These are phyloP conservation scores for Fusarium papillatum DNA, from an alignment of 2,329 filamentous ascomycete species.

Conservation along the genomic window DNA sequence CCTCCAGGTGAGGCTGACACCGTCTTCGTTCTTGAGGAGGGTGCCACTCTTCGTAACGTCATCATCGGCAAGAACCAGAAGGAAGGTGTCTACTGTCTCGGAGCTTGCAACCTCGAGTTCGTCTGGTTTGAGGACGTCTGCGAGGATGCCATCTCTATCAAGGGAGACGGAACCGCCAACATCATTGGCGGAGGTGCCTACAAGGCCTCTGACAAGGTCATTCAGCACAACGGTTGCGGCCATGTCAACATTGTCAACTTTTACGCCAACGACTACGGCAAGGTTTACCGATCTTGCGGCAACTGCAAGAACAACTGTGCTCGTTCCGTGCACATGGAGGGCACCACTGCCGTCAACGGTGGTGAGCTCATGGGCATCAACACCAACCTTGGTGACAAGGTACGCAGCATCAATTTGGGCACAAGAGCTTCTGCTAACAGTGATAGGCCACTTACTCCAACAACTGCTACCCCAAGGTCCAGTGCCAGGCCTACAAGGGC, in stretches of 20 bases:
- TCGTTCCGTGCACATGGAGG: conserved; percentile 59
- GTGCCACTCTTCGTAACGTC: conserved; percentile 58
- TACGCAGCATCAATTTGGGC: not conserved
- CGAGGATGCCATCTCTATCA: conserved; percentile 48
- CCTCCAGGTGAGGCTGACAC: conserved; percentile 45
- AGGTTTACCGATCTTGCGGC: conserved; percentile 47
- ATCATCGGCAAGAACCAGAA: conserved; percentile 60
- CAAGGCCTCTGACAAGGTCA: conserved; percentile 58
- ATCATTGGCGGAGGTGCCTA: conserved; percentile 59
- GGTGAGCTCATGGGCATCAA: conserved; percentile 58
- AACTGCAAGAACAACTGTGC: conserved; percentile 51
- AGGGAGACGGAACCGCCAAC: conserved; percentile 53
- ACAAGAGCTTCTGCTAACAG: not conserved
- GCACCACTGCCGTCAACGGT: conserved; percentile 52
- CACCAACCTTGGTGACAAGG: conserved; percentile 50
- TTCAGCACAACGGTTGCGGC: conserved; percentile 62
- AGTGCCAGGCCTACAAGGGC: conserved; percentile 45
- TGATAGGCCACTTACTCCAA: conserved; percentile 42
- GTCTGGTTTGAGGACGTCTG: conserved; percentile 64
- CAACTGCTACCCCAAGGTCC: conserved; percentile 42
- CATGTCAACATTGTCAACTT: conserved; percentile 56
- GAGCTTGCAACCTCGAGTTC: conserved; percentile 56
- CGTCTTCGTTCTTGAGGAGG: conserved; percentile 55
- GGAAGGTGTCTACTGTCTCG: conserved; percentile 60
- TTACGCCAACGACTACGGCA: conserved; percentile 61